Percentiles rank a stretch among this genome's conserved stretches.
Evolutionary conservation across 768 basidiomycete species (phyloP).

Genomic region (Exidia glandulosa): DNA sequence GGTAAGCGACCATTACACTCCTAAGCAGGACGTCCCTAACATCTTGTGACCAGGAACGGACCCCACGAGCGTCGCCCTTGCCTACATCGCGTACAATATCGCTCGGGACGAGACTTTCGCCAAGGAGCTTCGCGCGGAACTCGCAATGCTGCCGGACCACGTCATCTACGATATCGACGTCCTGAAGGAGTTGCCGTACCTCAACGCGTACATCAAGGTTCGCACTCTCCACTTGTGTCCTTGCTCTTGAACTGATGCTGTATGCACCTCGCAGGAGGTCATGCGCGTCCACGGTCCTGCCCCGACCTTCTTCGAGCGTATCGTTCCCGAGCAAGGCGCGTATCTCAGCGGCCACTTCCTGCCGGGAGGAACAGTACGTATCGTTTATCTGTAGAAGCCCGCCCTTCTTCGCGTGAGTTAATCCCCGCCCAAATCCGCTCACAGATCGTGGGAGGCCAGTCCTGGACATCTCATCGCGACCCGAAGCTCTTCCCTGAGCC

Average conservation of each 20-base stretch:
- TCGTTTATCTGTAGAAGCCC: no score
- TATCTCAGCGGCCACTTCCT: slow-evolving; percentile 72
- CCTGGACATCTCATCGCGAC: slow-evolving; percentile 82
- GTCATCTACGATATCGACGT: slow-evolving; percentile 47
- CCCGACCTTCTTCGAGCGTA: slow-evolving; percentile 67
- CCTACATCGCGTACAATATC: slow-evolving; percentile 72
- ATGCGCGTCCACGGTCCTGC: slow-evolving; percentile 58
- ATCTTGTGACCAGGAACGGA: slow-evolving; percentile 47
- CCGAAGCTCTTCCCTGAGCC: slow-evolving; percentile 60
- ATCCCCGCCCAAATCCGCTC: neutral
- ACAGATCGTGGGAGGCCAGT: slow-evolving; percentile 55
- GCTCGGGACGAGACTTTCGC: slow-evolving; percentile 59
- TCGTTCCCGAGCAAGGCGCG: slow-evolving; percentile 59
- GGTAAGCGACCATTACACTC: neutral
- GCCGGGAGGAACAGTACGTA: slow-evolving; percentile 50
- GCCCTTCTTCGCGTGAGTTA: neutral
- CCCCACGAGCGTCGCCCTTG: slow-evolving; percentile 61
- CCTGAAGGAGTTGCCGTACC: slow-evolving; percentile 40
- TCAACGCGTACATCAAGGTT: slow-evolving; percentile 41
- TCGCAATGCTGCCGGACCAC: slow-evolving; percentile 27
- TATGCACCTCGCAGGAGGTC: slow-evolving; percentile 28
- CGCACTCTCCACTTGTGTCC: slow-evolving; percentile 28
- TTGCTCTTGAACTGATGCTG: neutral
- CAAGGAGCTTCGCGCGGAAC: slow-evolving; percentile 56
- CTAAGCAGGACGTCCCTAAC: neutral